Conservation (phyloP, 2,329 filamentous ascomycete species). For the Lecanicillium sp. region DNA sequence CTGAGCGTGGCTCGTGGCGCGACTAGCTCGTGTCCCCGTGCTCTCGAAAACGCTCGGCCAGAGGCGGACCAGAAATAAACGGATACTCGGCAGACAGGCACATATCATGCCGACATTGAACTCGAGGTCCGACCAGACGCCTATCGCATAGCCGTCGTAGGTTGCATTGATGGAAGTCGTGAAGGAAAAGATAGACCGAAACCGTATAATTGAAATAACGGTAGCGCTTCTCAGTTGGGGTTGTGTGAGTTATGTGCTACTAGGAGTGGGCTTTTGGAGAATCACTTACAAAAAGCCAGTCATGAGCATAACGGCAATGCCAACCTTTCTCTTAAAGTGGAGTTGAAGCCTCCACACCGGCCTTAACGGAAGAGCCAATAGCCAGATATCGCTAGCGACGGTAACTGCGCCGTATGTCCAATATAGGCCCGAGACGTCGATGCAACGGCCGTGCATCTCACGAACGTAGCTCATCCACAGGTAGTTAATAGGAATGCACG, state of each 20-base stretch:
- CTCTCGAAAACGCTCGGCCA: slow-evolving; percentile 3
- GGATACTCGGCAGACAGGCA: slow-evolving; percentile 15
- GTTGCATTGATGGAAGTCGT: slow-evolving; percentile 11
- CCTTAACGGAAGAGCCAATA: not conserved
- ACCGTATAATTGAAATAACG: slow-evolving; percentile 1
- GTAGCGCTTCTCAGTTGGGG: not conserved
- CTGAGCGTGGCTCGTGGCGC: not conserved
- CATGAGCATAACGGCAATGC: not conserved
- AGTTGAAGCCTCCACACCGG: not conserved
- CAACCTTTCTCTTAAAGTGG: not conserved
- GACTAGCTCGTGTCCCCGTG: not conserved
- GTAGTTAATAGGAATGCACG: not conserved
- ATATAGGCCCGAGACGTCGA: not conserved
- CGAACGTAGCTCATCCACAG: not conserved
- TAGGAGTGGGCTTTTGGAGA: not conserved
- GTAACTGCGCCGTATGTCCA: slow-evolving; percentile 1
- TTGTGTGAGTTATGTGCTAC: not conserved
- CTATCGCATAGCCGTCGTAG: slow-evolving; percentile 10
- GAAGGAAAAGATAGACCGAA: not conserved
- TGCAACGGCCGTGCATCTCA: not conserved
- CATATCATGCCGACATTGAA: slow-evolving; percentile 17
- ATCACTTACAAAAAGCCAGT: not conserved
- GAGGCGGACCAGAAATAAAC: slow-evolving; percentile 13
- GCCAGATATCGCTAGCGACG: not conserved
- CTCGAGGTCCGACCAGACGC: slow-evolving; percentile 16